Percentiles rank a stretch among this genome's conserved stretches.
Evolutionary conservation across 2,329 filamentous ascomycete species (phyloP).

Genomic region (Aspergillus ochraceoroseus): DNA sequence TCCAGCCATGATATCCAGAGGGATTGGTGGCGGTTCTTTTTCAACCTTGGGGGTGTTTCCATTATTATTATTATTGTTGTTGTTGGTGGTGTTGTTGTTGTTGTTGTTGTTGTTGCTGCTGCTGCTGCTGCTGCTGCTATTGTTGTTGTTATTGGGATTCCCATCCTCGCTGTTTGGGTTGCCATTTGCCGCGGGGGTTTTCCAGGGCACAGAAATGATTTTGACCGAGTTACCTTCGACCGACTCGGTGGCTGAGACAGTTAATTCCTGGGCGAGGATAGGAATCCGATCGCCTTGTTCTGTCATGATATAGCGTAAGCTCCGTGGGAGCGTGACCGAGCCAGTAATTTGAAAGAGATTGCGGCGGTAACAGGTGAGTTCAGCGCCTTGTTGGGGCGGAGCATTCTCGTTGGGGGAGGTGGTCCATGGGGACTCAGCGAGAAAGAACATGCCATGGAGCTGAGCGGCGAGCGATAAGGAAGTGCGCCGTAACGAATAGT

Average conservation of each 20-base stretch:
- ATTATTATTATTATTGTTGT: slow-evolving; percentile 10
- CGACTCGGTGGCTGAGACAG: slow-evolving; percentile 88
- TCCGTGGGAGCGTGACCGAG: slow-evolving; percentile 73
- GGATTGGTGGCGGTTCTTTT: slow-evolving; percentile 79
- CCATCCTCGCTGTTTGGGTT: slow-evolving; percentile 46
- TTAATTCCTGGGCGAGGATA: slow-evolving; percentile 76
- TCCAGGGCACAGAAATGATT: slow-evolving; percentile 96
- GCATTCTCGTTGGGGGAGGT: slow-evolving; percentile 52
- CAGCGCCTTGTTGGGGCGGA: slow-evolving; percentile 52
- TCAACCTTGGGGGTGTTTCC: slow-evolving; percentile 58
- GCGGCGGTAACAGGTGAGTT: slow-evolving; percentile 90
- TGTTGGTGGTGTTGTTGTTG: slow-evolving; percentile 48
- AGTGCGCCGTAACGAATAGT: slow-evolving; percentile 54
- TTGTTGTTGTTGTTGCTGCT: slow-evolving; percentile 9
- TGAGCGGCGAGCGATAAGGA: slow-evolving; percentile 57
- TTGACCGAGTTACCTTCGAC: slow-evolving; percentile 89
- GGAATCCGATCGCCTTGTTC: slow-evolving; percentile 80
- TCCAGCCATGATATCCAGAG: slow-evolving; percentile 62
- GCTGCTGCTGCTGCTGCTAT: slow-evolving; percentile 31
- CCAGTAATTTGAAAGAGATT: slow-evolving; percentile 96
- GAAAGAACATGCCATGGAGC: slow-evolving; percentile 65
- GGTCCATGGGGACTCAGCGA: slow-evolving; percentile 61
- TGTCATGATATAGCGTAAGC: slow-evolving; percentile 71
- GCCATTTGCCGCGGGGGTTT: slow-evolving; percentile 73
- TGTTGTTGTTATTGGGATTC: slow-evolving; percentile 10